Conservation (phyloP, 352 stramenopile genomes). For the Phytopythium sindhum region DNA sequence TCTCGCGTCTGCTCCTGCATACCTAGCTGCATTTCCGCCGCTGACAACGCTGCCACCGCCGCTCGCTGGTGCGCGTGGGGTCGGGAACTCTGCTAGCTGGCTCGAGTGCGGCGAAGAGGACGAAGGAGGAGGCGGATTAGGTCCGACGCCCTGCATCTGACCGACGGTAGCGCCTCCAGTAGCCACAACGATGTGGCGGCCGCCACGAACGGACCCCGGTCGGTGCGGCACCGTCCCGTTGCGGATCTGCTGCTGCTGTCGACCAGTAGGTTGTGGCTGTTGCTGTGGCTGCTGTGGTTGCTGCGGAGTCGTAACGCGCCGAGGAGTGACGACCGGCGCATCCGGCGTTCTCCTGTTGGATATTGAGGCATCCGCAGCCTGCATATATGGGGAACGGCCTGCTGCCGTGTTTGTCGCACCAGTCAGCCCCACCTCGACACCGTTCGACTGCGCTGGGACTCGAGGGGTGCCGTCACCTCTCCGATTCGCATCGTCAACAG, state of each 20-base stretch:
- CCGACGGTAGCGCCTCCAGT: conserved; percentile 15
- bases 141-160: conserved; percentile 17
- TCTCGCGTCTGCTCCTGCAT: background rate
- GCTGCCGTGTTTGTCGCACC: background rate
- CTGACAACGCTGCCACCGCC: conserved; percentile 14
- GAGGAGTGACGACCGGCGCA: conserved; percentile 8
- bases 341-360: background rate
- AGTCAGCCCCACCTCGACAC: background rate
- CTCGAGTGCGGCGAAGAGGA: conserved; percentile 14
- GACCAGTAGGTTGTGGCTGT: conserved; percentile 6
- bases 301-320: conserved; percentile 2
- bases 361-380: background rate
- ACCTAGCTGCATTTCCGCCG: background rate
- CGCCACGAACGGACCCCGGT: conserved; percentile 43
- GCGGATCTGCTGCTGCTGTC: background rate
- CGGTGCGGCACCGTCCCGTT: conserved; percentile 14
- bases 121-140: conserved; percentile 16
- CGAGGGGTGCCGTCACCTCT: background rate
- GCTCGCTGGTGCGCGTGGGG: conserved; percentile 17
- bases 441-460: background rate
- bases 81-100: conserved; percentile 1
- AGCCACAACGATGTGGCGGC: conserved; percentile 42
- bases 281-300: conserved; percentile 7
- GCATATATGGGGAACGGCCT: background rate
- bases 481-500: background rate